Evolutionary conservation across 495 filamentous ascomycete species (phyloP).

Genomic region (Beverwykella pulmonaria): DNA sequence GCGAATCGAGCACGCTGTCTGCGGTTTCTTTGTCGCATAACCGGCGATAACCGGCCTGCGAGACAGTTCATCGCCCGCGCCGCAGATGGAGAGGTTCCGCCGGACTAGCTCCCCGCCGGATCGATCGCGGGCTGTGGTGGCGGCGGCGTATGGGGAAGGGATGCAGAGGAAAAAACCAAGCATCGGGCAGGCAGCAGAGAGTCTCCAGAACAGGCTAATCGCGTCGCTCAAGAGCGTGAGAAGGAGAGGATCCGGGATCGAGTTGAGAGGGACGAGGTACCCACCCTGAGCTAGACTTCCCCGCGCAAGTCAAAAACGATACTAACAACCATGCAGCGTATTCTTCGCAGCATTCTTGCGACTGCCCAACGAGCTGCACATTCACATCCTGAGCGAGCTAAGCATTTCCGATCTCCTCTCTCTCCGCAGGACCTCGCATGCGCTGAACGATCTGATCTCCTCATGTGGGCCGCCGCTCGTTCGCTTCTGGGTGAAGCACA

Average conservation of each 20-base stretch:
- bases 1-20: background rate
- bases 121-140: background rate
- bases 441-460: constrained; percentile 25
- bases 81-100: constrained; percentile 21
- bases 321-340: constrained; percentile 3
- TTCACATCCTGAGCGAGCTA: constrained; percentile 34
- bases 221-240: constrained; percentile 25
- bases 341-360: constrained; percentile 30
- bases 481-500: constrained; percentile 29
- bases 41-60: background rate
- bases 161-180: constrained; percentile 19
- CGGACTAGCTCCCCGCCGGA: constrained; percentile 10
- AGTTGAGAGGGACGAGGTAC: constrained; percentile 15
- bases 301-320: background rate
- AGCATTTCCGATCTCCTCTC: constrained; percentile 32
- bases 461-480: constrained; percentile 28
- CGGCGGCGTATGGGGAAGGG: background rate
- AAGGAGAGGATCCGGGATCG: constrained; percentile 7
- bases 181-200: constrained; percentile 29
- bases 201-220: constrained; percentile 29
- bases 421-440: constrained; percentile 25
- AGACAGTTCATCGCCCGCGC: background rate
- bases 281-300: background rate
- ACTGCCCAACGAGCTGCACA: constrained; percentile 35
- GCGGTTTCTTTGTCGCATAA: constrained; percentile 6